Base-by-base conservation (phyloP, 306 rosid species). In the Fragaria nilgerrensis region DNA sequence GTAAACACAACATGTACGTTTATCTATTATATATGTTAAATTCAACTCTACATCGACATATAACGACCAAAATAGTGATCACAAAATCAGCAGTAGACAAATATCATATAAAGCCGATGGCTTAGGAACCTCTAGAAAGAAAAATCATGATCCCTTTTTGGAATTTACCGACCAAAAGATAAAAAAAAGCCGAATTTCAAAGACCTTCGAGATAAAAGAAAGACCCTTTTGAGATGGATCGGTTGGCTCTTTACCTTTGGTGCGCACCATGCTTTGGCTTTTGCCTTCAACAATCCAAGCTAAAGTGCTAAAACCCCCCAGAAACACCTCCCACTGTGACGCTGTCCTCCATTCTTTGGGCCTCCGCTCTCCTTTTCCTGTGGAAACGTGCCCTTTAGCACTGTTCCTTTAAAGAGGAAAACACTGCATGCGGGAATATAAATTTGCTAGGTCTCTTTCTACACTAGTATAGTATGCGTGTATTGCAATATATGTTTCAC, bases 381-480 rank as follows among this genome's bases (percentile, higher is more conserved):
- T 82, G 90, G 85, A 85, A 89, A 84, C 87, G 96, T 93, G 96
- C 94, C 86, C 23, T 59, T 5, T 20, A 11, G 0, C 80, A 83
- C 89, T 89, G 90, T 73, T 62, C 88, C 89, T 87, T 75, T 80
- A 65, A 53, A 72, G 87, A 83, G 89, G 85, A 74, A 79, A 89
- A 85, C 76, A 80, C 68, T 82, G 97, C 98, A 93, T 89, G 98
- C 97, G 97, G 93, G 97, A 91, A 87, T 91, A 88, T 85, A 82
- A 83, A 78, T 80, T 70, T 5, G 59, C 14, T 3, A 70, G 69
- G 75, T 22, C 81, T 53, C 19, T 68, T 58, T 58, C 64, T 58
- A 58, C 32, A 10, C 77, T 43, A 9, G 13, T 83, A 79, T 84
- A 80, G 75, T 84, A 78, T 89, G 92, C 88, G 86, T 91, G 92